Conservation (phyloP, 2,329 filamentous ascomycete genomes). For the Monosporascus sp. region DNA sequence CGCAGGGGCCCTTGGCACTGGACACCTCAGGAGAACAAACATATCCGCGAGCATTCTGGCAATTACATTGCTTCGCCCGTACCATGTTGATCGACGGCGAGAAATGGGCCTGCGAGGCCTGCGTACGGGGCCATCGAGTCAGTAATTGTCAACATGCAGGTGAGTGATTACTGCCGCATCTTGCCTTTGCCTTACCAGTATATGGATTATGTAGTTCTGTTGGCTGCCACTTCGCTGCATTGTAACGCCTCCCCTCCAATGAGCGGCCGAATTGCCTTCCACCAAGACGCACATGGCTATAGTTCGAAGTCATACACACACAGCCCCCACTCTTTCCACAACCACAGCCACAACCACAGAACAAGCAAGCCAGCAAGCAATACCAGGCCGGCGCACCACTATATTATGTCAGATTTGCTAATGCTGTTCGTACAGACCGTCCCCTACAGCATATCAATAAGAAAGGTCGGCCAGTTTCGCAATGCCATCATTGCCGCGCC, state of each 20-base stretch:
- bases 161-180: constrained; percentile 46
- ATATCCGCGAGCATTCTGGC: neutral
- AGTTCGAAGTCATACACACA: neutral
- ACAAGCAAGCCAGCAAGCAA: too few species aligned
- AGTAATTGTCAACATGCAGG: constrained; percentile 96
- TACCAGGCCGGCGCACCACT: too few species aligned
- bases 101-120: constrained; percentile 97
- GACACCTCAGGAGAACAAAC: neutral
- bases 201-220: neutral
- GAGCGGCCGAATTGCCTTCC: neutral
- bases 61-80: constrained; percentile 2
- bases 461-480: constrained; percentile 93
- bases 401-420: neutral
- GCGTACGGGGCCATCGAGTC: constrained; percentile 95
- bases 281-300: neutral
- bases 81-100: constrained; percentile 85
- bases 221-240: neutral
- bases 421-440: constrained; percentile 56
- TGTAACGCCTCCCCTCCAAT: neutral
- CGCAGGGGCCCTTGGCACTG: neutral
- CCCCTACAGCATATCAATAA: constrained; percentile 93
- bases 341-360: too few species aligned
- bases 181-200: constrained; percentile 1
- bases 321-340: neutral
- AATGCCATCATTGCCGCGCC: constrained; percentile 94